phyloP scores from a whole-genome alignment of 2,329 filamentous ascomycete genomes.

The Phaeosphaeriaceae sp. region DNA sequence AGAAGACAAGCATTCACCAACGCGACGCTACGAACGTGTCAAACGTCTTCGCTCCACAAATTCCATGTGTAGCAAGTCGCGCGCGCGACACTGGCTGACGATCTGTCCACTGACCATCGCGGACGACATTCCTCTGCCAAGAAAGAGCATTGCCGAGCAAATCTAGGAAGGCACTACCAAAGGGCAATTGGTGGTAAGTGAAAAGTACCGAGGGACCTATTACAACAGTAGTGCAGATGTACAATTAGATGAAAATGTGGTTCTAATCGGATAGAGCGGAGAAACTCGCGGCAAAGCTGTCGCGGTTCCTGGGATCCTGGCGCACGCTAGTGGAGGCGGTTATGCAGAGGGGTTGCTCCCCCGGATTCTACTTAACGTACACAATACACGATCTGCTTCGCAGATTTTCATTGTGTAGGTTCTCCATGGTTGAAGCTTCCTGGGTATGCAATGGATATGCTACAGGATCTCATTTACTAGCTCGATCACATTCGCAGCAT shows the following conservation, averaged over 20 bases:
- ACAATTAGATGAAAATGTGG: constrained; percentile 5
- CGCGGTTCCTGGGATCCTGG: not conserved
- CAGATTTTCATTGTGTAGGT: too few species aligned
- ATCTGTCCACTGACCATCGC: not conserved
- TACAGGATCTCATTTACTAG: too few species aligned
- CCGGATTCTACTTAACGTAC: not conserved
- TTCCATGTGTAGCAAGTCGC: constrained; percentile 4
- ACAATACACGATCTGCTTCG: too few species aligned
- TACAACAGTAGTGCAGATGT: not conserved
- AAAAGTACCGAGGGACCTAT: not conserved
- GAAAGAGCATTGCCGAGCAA: constrained; percentile 15
- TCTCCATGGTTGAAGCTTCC: too few species aligned
- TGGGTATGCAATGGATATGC: too few species aligned
- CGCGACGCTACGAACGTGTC: not conserved
- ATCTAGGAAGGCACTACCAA: constrained; percentile 5
- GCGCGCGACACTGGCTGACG: not conserved
- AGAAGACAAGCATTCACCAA: not conserved
- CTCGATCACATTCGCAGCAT: not conserved
- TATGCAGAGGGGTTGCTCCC: not conserved
- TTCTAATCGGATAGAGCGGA: not conserved
- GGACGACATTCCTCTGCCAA: constrained; percentile 13
- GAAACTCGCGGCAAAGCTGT: not conserved
- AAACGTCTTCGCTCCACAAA: not conserved
- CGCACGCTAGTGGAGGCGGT: not conserved
- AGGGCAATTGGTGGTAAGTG: not conserved